Percentiles rank a stretch among this genome's conserved stretches.
Conservation (phyloP, 2,329 filamentous ascomycete species). For the Verticillium nonalfalfae region DNA sequence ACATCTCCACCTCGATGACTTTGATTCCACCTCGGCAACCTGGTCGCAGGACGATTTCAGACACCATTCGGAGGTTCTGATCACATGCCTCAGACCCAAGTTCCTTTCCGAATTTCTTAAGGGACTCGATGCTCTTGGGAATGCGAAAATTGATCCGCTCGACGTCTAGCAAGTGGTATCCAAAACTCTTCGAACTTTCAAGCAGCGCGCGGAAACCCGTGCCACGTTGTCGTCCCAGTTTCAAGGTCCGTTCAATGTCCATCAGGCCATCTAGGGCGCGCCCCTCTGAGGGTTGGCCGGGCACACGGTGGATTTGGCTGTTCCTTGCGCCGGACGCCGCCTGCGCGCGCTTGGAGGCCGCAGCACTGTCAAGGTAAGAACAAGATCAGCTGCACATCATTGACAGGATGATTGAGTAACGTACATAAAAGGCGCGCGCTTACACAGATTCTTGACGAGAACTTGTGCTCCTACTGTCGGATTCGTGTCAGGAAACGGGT, state of each 20-base stretch:
- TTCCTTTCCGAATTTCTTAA: neutral
- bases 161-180: neutral
- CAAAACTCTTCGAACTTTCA: neutral
- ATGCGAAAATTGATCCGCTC: neutral
- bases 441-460: neutral
- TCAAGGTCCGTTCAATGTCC: neutral
- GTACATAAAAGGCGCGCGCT: neutral
- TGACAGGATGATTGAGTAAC: neutral
- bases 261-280: neutral
- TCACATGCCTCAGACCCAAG: neutral
- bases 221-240: too few species aligned
- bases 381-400: neutral
- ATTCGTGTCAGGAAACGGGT: neutral
- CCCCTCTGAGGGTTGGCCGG: neutral
- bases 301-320: neutral
- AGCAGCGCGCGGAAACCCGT: neutral
- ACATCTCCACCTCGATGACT: slow-evolving; percentile 8
- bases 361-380: neutral
- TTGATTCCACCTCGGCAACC: neutral
- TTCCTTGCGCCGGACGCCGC: neutral
- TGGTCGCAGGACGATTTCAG: neutral
- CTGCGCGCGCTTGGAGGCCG: neutral
- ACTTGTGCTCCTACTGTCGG: neutral
- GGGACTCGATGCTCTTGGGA: neutral
- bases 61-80: neutral